Evolutionary conservation across 1,139 yeast genomes (phyloP).

Genomic region (Lodderomyces pseudojiufengensis): DNA sequence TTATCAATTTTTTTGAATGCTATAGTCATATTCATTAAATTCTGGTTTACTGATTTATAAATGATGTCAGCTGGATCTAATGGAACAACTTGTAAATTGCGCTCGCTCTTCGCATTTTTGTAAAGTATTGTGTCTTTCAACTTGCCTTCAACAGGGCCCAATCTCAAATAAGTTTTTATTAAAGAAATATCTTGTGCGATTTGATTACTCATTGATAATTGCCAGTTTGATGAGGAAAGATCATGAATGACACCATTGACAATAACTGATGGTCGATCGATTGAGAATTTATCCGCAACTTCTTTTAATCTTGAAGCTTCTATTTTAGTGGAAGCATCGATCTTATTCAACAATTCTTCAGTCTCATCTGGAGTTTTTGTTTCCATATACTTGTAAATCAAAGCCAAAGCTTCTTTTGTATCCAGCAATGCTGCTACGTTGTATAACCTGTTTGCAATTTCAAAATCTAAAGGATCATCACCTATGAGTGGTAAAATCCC

Average conservation of each 20-base stretch:
- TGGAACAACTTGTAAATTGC: constrained; percentile 37
- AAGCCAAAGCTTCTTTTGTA: constrained; percentile 38
- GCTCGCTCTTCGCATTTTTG: constrained; percentile 27
- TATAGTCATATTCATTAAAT: constrained; percentile 22
- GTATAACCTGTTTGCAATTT: constrained; percentile 32
- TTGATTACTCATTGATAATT: constrained; percentile 36
- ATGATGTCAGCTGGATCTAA: constrained; percentile 28
- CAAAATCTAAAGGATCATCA: constrained; percentile 25
- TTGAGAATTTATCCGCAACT: constrained; percentile 30
- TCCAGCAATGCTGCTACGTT: constrained; percentile 29
- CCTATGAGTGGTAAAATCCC: constrained; percentile 68
- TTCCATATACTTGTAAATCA: constrained; percentile 37
- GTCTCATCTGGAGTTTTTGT: constrained; percentile 25
- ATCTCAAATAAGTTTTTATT: constrained; percentile 23
- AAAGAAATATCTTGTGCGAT: constrained; percentile 34
- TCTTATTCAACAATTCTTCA: constrained; percentile 20
- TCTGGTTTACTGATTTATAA: constrained; percentile 32
- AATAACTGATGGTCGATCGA: constrained; percentile 51
- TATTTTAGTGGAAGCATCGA: too few relatives aligned
- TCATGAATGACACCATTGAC: constrained; percentile 69
- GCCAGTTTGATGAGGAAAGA: constrained; percentile 36
- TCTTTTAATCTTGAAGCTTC: constrained; percentile 12
- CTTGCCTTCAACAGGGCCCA: constrained; percentile 18
- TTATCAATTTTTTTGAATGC: constrained; percentile 16
- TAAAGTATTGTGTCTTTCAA: constrained; percentile 30